Base-by-base conservation (phyloP, 139 green algal species). In the Microglena sp. region DNA sequence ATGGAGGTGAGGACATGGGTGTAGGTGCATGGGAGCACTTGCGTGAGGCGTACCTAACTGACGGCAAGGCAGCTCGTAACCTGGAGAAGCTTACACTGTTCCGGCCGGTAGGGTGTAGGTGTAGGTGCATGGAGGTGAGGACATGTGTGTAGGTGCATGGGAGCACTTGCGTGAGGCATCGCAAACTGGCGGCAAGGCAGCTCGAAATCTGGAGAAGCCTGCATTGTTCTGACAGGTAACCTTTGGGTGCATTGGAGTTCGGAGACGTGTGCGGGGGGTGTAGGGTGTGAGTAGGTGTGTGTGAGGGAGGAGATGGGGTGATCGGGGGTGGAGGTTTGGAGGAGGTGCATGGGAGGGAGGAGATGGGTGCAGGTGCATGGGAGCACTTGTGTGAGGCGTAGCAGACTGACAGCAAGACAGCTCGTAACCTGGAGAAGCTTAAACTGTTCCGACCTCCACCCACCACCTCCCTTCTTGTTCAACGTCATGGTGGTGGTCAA, bases 211-310 rank as follows among this genome's bases (percentile, higher is more conserved):
- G 33, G 71, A 87, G 67, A 95, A 96, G 81, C 87, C 97, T 7
- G 82, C 77, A 34, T 81, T 98, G 4, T 98, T 98, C 79, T 77
- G 90, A 36, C 87, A 96, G n/a, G n/a, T n/a, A n/a, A n/a, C n/a
- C n/a, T n/a, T n/a, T n/a, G n/a, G n/a, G n/a, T n/a, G n/a, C n/a
- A n/a, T n/a, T n/a, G n/a, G n/a, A n/a, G n/a, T n/a, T n/a, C n/a
- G n/a, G n/a, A n/a, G n/a, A n/a, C n/a, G n/a, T n/a, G n/a, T n/a
- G n/a, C n/a, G n/a, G n/a, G n/a, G n/a, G n/a, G n/a, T n/a, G n/a
- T n/a, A n/a, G n/a, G n/a, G n/a, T n/a, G n/a, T n/a, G n/a, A n/a
- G n/a, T n/a, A n/a, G n/a, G n/a, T n/a, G n/a, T n/a, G n/a, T n/a
- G n/a, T n/a, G n/a, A n/a, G n/a, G n/a, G n/a, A n/a, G n/a, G n/a